phyloP scores from a whole-genome alignment of 352 stramenopile genomes.

The Pythium periplocum region DNA sequence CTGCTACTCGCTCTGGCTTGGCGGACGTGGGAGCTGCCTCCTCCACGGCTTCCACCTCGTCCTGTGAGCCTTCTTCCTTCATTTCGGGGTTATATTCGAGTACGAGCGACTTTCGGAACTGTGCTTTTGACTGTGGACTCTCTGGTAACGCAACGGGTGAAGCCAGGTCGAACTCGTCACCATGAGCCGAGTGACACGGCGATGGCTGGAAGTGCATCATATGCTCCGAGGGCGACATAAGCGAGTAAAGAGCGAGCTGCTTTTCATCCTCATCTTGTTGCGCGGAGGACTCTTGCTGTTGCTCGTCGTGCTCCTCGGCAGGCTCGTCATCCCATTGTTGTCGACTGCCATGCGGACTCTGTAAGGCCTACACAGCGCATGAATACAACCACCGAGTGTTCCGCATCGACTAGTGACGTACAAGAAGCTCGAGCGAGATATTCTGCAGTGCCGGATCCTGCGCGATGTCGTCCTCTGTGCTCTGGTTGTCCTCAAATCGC shows the following conservation, averaged over 20 bases:
- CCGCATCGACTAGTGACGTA: slow-evolving; percentile 10
- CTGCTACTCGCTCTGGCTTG: neutral
- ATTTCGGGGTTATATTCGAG: slow-evolving; percentile 15
- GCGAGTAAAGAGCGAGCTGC: slow-evolving; percentile 15
- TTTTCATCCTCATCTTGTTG: neutral
- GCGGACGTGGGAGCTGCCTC: neutral
- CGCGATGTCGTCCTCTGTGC: slow-evolving; percentile 4
- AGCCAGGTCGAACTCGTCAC: slow-evolving; percentile 57
- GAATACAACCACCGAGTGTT: neutral
- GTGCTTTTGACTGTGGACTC: slow-evolving; percentile 22
- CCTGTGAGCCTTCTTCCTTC: neutral
- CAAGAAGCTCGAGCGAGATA: slow-evolving; percentile 59
- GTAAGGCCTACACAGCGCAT: slow-evolving; percentile 36
- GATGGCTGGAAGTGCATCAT: slow-evolving; percentile 31
- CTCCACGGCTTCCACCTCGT: neutral
- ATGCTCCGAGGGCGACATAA: slow-evolving; percentile 35
- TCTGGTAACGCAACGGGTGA: slow-evolving; percentile 57
- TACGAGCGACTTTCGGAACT: slow-evolving; percentile 21
- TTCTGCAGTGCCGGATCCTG: slow-evolving; percentile 10
- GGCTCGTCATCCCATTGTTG: slow-evolving; percentile 42
- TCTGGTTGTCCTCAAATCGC: slow-evolving; percentile 11
- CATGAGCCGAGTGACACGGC: slow-evolving; percentile 22
- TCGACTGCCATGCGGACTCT: slow-evolving; percentile 59
- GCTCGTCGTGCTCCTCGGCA: slow-evolving; percentile 13
- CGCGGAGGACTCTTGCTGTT: slow-evolving; percentile 2